phyloP scores from a whole-genome alignment of 2,329 filamentous ascomycete genomes.

The Aspergillus tubingensis region DNA sequence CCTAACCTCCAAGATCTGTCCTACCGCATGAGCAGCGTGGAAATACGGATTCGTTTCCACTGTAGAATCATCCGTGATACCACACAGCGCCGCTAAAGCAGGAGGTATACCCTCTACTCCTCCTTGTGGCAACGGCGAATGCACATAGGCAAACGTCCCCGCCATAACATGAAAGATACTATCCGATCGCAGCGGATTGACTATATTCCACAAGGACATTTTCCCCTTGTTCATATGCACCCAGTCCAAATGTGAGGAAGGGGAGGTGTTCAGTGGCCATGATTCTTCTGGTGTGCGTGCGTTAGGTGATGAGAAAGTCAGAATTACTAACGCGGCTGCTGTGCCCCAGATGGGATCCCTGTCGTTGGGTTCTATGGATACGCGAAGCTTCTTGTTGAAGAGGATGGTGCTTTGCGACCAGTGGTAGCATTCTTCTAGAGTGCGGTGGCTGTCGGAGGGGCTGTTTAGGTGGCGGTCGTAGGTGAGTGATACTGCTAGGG shows the following conservation, averaged over 20 bases:
- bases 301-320: slow-evolving; percentile 46
- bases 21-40: slow-evolving; percentile 40
- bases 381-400: slow-evolving; percentile 40
- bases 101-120: slow-evolving; percentile 26
- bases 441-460: slow-evolving; percentile 25
- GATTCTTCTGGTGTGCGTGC: slow-evolving; percentile 46
- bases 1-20: slow-evolving; percentile 30
- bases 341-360: slow-evolving; percentile 53
- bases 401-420: slow-evolving; percentile 46
- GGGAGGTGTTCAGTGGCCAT: slow-evolving; percentile 57
- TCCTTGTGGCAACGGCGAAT: slow-evolving; percentile 32
- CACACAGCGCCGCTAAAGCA: slow-evolving; percentile 26
- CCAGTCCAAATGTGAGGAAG: slow-evolving; percentile 58
- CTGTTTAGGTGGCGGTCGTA: slow-evolving; percentile 37
- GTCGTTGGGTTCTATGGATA: slow-evolving; percentile 37
- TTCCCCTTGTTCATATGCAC: slow-evolving; percentile 60
- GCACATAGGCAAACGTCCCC: slow-evolving; percentile 40
- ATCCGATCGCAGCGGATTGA: slow-evolving; percentile 51
- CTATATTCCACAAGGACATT: slow-evolving; percentile 54
- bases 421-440: slow-evolving; percentile 48
- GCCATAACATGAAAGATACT: slow-evolving; percentile 48
- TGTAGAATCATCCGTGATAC: slow-evolving; percentile 34
- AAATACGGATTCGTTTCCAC: slow-evolving; percentile 42
- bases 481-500: slow-evolving; percentile 45
- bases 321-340: slow-evolving; percentile 45